These are phyloP conservation scores for Pythium aquatile DNA, from an alignment of 352 stramenopile genomes.

Conservation along the genomic window DNA sequence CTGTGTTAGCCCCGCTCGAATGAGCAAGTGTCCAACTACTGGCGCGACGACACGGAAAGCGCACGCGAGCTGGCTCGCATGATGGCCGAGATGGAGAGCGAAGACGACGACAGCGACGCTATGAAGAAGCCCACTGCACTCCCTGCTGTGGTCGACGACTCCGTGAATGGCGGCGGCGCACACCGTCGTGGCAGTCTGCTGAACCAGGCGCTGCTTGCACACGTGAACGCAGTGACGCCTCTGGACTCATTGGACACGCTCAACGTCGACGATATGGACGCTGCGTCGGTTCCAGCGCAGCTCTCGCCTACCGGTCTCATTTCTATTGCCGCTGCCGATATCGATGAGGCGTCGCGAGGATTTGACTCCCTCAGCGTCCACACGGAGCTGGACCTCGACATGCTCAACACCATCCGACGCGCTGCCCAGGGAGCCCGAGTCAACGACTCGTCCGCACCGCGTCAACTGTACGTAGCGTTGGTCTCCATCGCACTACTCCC, in stretches of 20 bases:
- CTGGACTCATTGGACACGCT: conserved; percentile 38
- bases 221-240: conserved; percentile 20
- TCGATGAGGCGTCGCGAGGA: conserved; percentile 57
- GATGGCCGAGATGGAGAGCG: conserved; percentile 57
- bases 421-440: neutral
- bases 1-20: conserved; percentile 54
- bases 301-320: conserved; percentile 76
- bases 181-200: conserved; percentile 16
- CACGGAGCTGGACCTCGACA: conserved; percentile 60
- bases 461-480: conserved; percentile 17
- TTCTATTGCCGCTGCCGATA: conserved; percentile 80
- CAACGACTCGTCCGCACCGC: conserved; percentile 1
- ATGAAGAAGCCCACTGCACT: conserved; percentile 50
- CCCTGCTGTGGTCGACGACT: conserved; percentile 27
- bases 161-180: neutral
- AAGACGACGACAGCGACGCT: conserved; percentile 32
- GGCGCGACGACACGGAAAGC: conserved; percentile 73
- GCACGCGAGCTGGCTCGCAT: conserved; percentile 57
- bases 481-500: neutral
- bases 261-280: conserved; percentile 48
- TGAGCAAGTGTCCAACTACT: conserved; percentile 69
- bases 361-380: conserved; percentile 30
- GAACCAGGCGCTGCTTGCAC: conserved; percentile 29
- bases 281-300: conserved; percentile 46
- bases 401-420: conserved; percentile 55